Percentiles rank a stretch among this genome's conserved stretches.
Conservation (phyloP, 192 early-diverging fungal genomes). For the Umbelopsis sp. region DNA sequence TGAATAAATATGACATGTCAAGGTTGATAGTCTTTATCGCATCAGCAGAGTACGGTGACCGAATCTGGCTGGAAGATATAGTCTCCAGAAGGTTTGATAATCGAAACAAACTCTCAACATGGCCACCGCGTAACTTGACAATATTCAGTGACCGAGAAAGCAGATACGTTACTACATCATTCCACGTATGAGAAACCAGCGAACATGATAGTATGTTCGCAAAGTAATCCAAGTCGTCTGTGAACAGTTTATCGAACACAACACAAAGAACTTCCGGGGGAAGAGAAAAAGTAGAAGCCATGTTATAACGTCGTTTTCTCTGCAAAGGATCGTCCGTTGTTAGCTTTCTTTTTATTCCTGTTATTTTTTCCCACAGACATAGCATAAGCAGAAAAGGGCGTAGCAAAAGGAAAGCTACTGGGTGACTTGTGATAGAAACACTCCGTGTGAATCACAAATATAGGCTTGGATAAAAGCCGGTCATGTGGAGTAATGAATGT, state of each 20-base stretch:
- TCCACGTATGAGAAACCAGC: slow-evolving; percentile 9
- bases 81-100: not conserved
- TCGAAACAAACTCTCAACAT: not conserved
- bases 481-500: not conserved
- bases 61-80: not conserved
- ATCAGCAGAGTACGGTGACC: not conserved
- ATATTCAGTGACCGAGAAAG: not conserved
- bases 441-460: slow-evolving; percentile 3
- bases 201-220: not conserved
- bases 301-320: slow-evolving; percentile 6
- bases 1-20: slow-evolving; percentile 11
- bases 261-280: not conserved
- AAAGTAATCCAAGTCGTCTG: slow-evolving; percentile 2
- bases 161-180: not conserved
- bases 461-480: not conserved
- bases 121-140: not conserved
- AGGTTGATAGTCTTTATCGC: slow-evolving; percentile 3
- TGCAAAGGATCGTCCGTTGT: not conserved
- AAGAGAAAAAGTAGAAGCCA: not conserved
- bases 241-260: not conserved
- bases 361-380: slow-evolving; percentile 18
- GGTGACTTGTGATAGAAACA: not conserved
- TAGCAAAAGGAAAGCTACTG: not conserved
- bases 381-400: slow-evolving; percentile 6
- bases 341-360: slow-evolving; percentile 2